Evolutionary conservation across 495 filamentous ascomycete genomes (phyloP).

Genomic region (Neurospora sp.): DNA sequence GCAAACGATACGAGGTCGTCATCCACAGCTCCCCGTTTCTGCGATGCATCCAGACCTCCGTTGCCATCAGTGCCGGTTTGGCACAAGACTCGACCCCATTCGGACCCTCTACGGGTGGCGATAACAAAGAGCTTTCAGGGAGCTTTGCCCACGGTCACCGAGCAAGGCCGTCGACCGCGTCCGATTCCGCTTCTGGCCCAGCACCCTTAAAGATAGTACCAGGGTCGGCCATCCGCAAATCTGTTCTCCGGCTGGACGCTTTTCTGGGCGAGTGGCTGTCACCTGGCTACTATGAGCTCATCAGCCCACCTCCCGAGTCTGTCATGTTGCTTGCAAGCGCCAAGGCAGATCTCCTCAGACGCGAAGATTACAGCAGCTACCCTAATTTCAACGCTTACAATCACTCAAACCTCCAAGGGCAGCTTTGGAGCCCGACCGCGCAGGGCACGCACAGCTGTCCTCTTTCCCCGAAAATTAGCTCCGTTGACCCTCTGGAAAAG

Average conservation of each 20-base stretch:
- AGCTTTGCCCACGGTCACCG: slow-evolving; percentile 1
- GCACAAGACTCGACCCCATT: slow-evolving; percentile 46
- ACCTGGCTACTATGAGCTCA: slow-evolving; percentile 83
- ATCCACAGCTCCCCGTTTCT: slow-evolving; percentile 89
- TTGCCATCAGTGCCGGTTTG: slow-evolving; percentile 82
- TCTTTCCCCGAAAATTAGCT: neutral
- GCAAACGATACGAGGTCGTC: slow-evolving; percentile 61
- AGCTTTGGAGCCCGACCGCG: slow-evolving; percentile 28
- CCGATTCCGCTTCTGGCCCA: neutral
- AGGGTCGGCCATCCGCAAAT: slow-evolving; percentile 30
- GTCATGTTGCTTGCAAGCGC: slow-evolving; percentile 77
- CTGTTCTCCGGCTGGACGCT: slow-evolving; percentile 70
- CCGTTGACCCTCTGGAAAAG: slow-evolving; percentile 12
- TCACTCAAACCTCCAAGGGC: slow-evolving; percentile 22
- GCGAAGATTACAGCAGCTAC: slow-evolving; percentile 50
- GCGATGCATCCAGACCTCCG: slow-evolving; percentile 84
- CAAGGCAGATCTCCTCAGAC: slow-evolving; percentile 71
- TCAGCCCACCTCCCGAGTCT: slow-evolving; percentile 79
- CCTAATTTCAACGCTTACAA: slow-evolving; percentile 25
- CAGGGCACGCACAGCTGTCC: neutral
- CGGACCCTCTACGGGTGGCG: slow-evolving; percentile 15
- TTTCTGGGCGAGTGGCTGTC: slow-evolving; percentile 94
- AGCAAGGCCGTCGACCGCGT: slow-evolving; percentile 3
- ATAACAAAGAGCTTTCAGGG: neutral
- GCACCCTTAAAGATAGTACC: neutral